phyloP scores from a whole-genome alignment of 2,329 filamentous ascomycete genomes.

The Colletotrichum noveboracense region DNA sequence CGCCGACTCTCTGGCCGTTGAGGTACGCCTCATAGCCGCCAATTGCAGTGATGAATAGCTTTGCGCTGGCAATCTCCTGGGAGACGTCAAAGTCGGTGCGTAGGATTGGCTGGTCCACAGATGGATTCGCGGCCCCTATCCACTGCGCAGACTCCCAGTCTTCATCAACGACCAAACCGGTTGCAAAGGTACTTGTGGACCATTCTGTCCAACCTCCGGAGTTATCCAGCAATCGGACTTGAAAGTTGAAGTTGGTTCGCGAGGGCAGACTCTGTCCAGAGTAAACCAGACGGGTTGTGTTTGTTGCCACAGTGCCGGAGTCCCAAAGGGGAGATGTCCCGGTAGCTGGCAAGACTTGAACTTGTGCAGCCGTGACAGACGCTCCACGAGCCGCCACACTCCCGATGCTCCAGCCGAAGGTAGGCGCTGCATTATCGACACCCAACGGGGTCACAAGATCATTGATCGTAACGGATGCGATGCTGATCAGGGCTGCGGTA shows the following conservation, averaged over 20 bases:
- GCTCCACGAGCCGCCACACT: not conserved
- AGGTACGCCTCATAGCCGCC: not conserved
- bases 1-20: not conserved
- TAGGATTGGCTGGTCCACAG: not conserved
- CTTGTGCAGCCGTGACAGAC: not conserved
- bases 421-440: not conserved
- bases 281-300: not conserved
- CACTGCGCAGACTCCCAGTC: not conserved
- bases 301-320: not conserved
- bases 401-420: not conserved
- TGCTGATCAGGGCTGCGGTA: not conserved
- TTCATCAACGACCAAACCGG: not conserved
- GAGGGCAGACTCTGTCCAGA: not conserved
- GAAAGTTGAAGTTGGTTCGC: not conserved
- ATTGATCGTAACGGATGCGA: not conserved
- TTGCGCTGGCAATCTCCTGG: not conserved
- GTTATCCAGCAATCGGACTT: not conserved
- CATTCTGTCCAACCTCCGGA: not conserved
- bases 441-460: not conserved
- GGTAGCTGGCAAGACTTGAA: accelerated
- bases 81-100: not conserved
- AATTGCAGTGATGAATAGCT: not conserved
- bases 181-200: not conserved
- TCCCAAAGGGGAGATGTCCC: not conserved
- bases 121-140: not conserved